Evolutionary conservation across 2,329 filamentous ascomycete genomes (phyloP).

Genomic region (Cercospora sp.): DNA sequence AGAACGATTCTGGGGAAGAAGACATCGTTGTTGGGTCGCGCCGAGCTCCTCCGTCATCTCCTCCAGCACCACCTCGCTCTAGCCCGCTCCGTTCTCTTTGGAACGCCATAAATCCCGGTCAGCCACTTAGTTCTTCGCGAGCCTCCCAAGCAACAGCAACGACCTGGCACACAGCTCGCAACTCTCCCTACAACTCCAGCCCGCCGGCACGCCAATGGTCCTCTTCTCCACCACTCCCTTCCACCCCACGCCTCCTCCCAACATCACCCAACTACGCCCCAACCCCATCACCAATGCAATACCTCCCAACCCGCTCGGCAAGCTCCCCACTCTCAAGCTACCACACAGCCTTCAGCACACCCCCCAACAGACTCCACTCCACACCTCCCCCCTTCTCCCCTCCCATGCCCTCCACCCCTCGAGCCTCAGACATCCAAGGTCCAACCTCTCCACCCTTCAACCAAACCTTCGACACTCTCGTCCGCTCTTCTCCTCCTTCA

Average conservation of each 20-base stretch:
- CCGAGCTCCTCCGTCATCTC: neutral
- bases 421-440: conserved; percentile 7
- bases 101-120: neutral
- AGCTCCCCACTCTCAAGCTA: neutral
- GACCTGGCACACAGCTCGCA: neutral
- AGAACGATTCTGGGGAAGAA: neutral
- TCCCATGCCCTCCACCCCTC: conserved; percentile 10
- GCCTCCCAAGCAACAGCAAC: neutral
- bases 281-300: neutral
- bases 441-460: conserved; percentile 3
- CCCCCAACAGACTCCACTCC: neutral
- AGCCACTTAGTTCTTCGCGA: neutral
- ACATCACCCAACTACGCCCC: neutral
- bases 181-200: neutral
- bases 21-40: neutral
- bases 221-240: neutral
- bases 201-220: neutral
- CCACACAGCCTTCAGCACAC: neutral
- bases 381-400: neutral
- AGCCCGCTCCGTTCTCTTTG: neutral
- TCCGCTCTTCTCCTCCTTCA: neutral
- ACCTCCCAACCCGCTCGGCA: neutral
- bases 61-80: neutral
- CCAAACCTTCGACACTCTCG: conserved; percentile 14
- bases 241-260: neutral